Conservation (phyloP, 768 basidiomycete species). For the Podaxis carcinomalis region DNA sequence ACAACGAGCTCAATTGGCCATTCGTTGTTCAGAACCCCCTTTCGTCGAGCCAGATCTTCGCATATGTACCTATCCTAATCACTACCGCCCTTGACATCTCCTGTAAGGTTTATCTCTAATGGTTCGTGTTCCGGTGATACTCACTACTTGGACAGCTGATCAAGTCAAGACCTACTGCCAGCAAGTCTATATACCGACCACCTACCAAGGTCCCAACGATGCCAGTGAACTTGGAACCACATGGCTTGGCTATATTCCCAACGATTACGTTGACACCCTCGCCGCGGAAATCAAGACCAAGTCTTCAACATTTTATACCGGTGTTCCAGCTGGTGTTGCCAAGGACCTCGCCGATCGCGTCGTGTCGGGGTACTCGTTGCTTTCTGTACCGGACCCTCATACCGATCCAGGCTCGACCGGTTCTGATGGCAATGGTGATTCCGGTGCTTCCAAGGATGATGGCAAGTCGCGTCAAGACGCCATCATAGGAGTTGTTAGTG, state of each 20-base stretch:
- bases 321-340: slow-evolving; percentile 38
- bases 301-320: slow-evolving; percentile 64
- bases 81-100: slow-evolving; percentile 26
- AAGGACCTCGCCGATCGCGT: slow-evolving; percentile 61
- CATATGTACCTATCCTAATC: slow-evolving; percentile 51
- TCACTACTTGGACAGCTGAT: slow-evolving; percentile 20
- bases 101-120: slow-evolving; percentile 21
- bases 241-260: slow-evolving; percentile 69
- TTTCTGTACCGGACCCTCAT: slow-evolving; percentile 39
- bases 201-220: slow-evolving; percentile 49
- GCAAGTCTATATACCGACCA: slow-evolving; percentile 61
- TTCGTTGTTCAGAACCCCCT: slow-evolving; percentile 57
- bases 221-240: slow-evolving; percentile 54
- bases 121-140: not conserved
- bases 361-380: slow-evolving; percentile 61
- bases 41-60: slow-evolving; percentile 75
- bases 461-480: slow-evolving; percentile 67
- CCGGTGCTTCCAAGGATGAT: slow-evolving; percentile 24
- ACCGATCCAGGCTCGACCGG: slow-evolving; percentile 15
- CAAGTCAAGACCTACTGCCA: slow-evolving; percentile 49
- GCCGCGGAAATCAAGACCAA: slow-evolving; percentile 58
- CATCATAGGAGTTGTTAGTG: slow-evolving; percentile 87
- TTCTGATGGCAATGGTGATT: slow-evolving; percentile 16
- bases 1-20: slow-evolving; percentile 54
- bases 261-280: slow-evolving; percentile 49